Percentiles rank a stretch among this genome's conserved stretches.
Conservation (phyloP, 2,329 filamentous ascomycete species). For the Macrophomina pseudophaseolina region DNA sequence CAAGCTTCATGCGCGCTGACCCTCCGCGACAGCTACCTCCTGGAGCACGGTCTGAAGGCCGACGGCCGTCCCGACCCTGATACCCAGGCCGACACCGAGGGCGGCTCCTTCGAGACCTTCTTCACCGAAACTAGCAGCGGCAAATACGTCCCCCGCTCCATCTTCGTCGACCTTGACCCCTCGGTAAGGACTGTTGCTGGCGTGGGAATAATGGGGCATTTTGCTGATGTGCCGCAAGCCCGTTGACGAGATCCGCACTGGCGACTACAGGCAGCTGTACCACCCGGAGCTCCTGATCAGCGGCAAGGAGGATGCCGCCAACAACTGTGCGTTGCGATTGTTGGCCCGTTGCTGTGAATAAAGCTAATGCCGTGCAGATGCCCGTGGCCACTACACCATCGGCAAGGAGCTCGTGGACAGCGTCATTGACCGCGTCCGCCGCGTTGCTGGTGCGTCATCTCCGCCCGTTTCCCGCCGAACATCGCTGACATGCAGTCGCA, state of each 20-base stretch:
- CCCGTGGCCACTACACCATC: slow-evolving; percentile 98
- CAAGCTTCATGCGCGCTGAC: slow-evolving; percentile 26
- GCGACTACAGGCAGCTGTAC: slow-evolving; percentile 94
- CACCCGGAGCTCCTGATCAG: slow-evolving; percentile 99
- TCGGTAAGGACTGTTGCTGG: slow-evolving; percentile 64
- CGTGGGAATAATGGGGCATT: neutral
- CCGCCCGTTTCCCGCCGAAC: neutral
- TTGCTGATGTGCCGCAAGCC: slow-evolving; percentile 23
- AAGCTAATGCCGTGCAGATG: slow-evolving; percentile 60
- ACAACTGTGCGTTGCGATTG: slow-evolving; percentile 66
- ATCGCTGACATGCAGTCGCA: neutral
- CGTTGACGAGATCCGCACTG: slow-evolving; percentile 98
- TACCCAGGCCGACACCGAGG: slow-evolving; percentile 75
- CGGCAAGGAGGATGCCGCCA: slow-evolving; percentile 99
- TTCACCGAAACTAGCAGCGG: slow-evolving; percentile 99
- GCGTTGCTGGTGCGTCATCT: slow-evolving; percentile 67
- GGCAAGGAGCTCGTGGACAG: slow-evolving; percentile 99
- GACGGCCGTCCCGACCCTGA: slow-evolving; percentile 66
- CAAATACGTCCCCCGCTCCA: slow-evolving; percentile 98
- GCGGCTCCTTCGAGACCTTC: slow-evolving; percentile 96
- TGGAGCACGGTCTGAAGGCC: slow-evolving; percentile 71
- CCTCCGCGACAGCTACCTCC: slow-evolving; percentile 64
- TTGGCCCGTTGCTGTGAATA: neutral
- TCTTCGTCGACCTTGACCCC: slow-evolving; percentile 99
- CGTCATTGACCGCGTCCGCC: slow-evolving; percentile 96